Percentiles rank a stretch among this genome's conserved stretches.
Conservation (phyloP, 495 filamentous ascomycete genomes). For the Neurospora sp. region DNA sequence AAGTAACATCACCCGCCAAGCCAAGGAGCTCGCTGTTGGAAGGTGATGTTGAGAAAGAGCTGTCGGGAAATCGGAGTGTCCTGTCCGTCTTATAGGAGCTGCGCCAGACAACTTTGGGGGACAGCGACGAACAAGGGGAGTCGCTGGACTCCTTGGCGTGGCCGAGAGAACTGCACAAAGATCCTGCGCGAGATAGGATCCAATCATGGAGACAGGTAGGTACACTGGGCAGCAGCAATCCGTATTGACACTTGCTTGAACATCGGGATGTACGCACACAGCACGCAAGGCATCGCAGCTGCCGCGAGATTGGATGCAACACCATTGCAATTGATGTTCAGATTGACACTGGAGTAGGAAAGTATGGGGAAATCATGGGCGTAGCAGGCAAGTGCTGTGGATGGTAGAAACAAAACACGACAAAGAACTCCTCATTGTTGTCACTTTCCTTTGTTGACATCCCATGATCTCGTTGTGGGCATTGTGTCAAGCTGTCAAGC, state of each 20-base stretch:
- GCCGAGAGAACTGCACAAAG: not conserved
- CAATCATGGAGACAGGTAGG: not conserved
- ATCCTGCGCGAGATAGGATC: not conserved
- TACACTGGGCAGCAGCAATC: not conserved
- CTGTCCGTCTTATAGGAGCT: not conserved
- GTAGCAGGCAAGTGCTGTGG: not conserved
- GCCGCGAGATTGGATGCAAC: not conserved
- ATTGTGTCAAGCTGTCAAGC: too few relatives aligned
- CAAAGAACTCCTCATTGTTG: not conserved
- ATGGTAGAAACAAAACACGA: not conserved
- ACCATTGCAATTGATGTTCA: not conserved
- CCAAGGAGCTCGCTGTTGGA: not conserved
- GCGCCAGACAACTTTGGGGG: not conserved
- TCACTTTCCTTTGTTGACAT: not conserved
- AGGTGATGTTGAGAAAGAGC: fast-evolving
- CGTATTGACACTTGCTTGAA: not conserved
- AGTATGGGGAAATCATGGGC: not conserved
- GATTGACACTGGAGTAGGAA: not conserved
- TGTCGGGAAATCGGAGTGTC: not conserved
- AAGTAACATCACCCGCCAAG: not conserved
- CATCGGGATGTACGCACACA: not conserved
- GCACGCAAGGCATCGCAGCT: not conserved
- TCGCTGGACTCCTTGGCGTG: not conserved
- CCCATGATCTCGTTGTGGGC: too few relatives aligned
- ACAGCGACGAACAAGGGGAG: not conserved